Evolutionary conservation across 1,284 basidiomycete genomes (phyloP).

Genomic region (Heterobasidion occidentale): DNA sequence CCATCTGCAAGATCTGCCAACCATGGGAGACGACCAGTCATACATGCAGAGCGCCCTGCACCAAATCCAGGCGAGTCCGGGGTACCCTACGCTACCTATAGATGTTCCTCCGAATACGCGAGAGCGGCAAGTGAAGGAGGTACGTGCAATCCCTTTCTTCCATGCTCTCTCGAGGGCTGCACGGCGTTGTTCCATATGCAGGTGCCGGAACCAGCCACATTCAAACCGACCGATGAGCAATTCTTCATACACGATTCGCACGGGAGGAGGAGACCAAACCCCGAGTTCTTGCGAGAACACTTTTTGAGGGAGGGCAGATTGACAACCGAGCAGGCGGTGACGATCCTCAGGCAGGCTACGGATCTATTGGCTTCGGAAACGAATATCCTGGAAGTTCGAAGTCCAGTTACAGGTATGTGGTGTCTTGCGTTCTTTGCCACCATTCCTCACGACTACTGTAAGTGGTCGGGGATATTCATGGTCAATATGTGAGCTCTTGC

Average conservation of each 20-base stretch:
- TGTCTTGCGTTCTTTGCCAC: background rate
- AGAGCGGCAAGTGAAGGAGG: slow-evolving; percentile 16
- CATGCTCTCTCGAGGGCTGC: background rate
- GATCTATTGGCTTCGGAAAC: slow-evolving; percentile 75
- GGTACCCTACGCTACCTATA: background rate
- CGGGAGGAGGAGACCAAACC: slow-evolving; percentile 60
- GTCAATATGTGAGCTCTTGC: slow-evolving; percentile 80
- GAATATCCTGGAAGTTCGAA: slow-evolving; percentile 81
- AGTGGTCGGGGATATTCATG: slow-evolving; percentile 98
- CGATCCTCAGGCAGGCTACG: slow-evolving; percentile 77
- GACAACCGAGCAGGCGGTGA: slow-evolving; percentile 83
- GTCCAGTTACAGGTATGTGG: slow-evolving; percentile 88
- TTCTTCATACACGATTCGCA: slow-evolving; percentile 24
- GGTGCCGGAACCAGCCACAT: slow-evolving; percentile 24
- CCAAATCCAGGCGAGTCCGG: slow-evolving; percentile 14
- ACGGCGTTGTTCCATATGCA: slow-evolving; percentile 1
- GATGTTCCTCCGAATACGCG: slow-evolving; percentile 9
- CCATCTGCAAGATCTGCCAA: background rate
- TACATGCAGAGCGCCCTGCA: slow-evolving; percentile 14
- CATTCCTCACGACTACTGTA: slow-evolving; percentile 4
- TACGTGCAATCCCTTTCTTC: slow-evolving; percentile 9
- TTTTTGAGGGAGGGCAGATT: slow-evolving; percentile 88
- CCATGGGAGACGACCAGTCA: slow-evolving; percentile 9
- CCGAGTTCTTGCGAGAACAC: slow-evolving; percentile 86
- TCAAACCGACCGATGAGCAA: slow-evolving; percentile 25